Percentiles rank a stretch among this genome's conserved stretches.
Conservation (phyloP, 495 filamentous ascomycete species). For the Podospora conica region DNA sequence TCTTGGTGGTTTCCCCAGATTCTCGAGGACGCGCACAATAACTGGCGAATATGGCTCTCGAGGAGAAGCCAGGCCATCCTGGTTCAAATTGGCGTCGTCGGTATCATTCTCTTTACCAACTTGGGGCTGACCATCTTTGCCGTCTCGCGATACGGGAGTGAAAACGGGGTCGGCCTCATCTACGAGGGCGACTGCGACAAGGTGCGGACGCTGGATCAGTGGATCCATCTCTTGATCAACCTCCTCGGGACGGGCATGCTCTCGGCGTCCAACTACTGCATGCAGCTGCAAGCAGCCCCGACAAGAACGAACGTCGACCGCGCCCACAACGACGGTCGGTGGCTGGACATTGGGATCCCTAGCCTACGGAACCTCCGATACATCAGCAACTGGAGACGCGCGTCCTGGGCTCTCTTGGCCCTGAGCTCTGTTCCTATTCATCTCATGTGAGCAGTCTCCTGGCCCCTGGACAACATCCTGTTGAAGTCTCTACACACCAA, state of each 20-base stretch:
- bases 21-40: constrained; percentile 12
- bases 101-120: constrained; percentile 16
- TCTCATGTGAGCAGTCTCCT: constrained; percentile 20
- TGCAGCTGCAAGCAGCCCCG: constrained; percentile 35
- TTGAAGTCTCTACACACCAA: too few species aligned
- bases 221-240: constrained; percentile 23
- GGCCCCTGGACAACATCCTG: too few species aligned
- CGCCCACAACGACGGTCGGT: constrained; percentile 27
- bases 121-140: constrained; percentile 18
- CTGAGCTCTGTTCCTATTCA: constrained; percentile 32
- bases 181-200: constrained; percentile 24
- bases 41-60: constrained; percentile 12
- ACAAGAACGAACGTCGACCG: constrained; percentile 34
- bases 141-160: constrained; percentile 6
- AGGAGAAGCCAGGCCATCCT: constrained; percentile 15
- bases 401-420: constrained; percentile 26
- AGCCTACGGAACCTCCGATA: constrained; percentile 31
- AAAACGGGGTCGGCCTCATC: constrained; percentile 20
- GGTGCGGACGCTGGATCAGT: constrained; percentile 16
- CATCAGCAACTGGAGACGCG: constrained; percentile 22
- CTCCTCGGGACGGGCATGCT: constrained; percentile 35
- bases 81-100: constrained; percentile 14
- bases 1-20: constrained; percentile 23
- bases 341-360: constrained; percentile 39
- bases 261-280: constrained; percentile 35